Conservation (phyloP, 1,139 yeast species). For the Yamadazyma taylorii region DNA sequence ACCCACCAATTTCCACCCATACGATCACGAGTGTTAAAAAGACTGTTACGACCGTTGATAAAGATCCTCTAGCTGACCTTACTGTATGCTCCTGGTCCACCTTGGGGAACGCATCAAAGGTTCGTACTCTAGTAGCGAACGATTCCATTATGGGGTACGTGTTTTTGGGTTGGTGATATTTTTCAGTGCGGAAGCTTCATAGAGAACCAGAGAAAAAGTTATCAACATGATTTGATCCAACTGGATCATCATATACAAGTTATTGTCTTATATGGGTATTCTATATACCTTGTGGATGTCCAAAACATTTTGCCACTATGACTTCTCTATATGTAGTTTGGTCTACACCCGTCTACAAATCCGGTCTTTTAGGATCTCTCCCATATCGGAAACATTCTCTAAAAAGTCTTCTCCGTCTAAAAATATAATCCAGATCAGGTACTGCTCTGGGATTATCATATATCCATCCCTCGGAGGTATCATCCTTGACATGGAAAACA, state of each 20-base stretch:
- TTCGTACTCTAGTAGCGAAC: slow-evolving; percentile 44
- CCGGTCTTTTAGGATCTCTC: slow-evolving; percentile 36
- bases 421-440: slow-evolving; percentile 33
- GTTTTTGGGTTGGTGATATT: background rate
- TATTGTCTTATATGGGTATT: no score
- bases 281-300: no score
- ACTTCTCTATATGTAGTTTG: no score
- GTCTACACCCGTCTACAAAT: no score
- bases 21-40: slow-evolving; percentile 63
- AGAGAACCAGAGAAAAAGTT: no score
- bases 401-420: slow-evolving; percentile 55
- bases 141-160: no score
- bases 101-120: slow-evolving; percentile 92
- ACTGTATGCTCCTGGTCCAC: slow-evolving; percentile 76
- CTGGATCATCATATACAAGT: no score
- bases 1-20: slow-evolving; percentile 88
- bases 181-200: no score
- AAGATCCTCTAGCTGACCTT: slow-evolving; percentile 73
- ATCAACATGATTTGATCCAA: no score
- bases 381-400: slow-evolving; percentile 53
- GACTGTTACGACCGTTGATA: slow-evolving; percentile 65
- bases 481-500: slow-evolving; percentile 24
- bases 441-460: slow-evolving; percentile 33
- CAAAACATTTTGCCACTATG: no score
- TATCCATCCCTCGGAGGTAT: slow-evolving; percentile 48